A percentile compares a stretch with the other conserved stretches of the same genome.
These are phyloP conservation scores for Suhomyces sp. DNA, from an alignment of 805 yeast species.

Conservation along the genomic window DNA sequence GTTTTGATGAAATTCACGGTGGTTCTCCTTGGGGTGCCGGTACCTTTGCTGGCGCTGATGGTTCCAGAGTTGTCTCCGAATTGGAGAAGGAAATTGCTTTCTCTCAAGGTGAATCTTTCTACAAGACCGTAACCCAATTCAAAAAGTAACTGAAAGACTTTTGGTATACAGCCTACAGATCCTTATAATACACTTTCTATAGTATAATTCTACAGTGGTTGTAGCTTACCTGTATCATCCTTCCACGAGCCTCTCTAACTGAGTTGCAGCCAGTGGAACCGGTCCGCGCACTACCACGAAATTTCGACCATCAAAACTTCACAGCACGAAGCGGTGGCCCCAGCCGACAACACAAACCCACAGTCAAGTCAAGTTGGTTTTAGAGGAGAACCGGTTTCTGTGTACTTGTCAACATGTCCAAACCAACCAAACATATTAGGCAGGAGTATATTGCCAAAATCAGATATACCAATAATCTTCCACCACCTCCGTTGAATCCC, in stretches of 20 bases:
- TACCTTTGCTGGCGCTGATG: conserved; percentile 23
- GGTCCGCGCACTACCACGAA: background rate
- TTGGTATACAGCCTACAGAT: background rate
- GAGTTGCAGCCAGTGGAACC: background rate
- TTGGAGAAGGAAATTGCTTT: conserved; percentile 21
- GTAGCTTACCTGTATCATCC: background rate
- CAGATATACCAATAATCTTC: conserved; percentile 80
- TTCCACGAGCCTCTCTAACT: background rate
- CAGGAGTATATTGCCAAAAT: conserved; percentile 80
- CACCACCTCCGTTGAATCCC: conserved; percentile 93
- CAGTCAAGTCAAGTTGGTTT: background rate
- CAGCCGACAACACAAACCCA: background rate
- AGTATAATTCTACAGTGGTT: background rate
- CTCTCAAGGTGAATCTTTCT: conserved; percentile 19
- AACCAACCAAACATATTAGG: conserved; percentile 39
- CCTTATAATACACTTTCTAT: background rate
- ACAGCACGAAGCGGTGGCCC: background rate
- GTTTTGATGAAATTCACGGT: conserved; percentile 21
- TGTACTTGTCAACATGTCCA: background rate
- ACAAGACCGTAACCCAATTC: conserved; percentile 17
- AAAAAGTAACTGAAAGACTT: conserved; percentile 1
- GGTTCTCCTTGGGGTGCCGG: conserved; percentile 30
- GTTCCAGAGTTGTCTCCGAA: conserved; percentile 15
- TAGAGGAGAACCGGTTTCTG: background rate
- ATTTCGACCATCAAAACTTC: conserved; percentile 1